A percentile compares a stretch with the other conserved stretches of the same genome.
phyloP scores from a whole-genome alignment of 805 yeast genomes.

The Metschnikowia santaceciliae region DNA sequence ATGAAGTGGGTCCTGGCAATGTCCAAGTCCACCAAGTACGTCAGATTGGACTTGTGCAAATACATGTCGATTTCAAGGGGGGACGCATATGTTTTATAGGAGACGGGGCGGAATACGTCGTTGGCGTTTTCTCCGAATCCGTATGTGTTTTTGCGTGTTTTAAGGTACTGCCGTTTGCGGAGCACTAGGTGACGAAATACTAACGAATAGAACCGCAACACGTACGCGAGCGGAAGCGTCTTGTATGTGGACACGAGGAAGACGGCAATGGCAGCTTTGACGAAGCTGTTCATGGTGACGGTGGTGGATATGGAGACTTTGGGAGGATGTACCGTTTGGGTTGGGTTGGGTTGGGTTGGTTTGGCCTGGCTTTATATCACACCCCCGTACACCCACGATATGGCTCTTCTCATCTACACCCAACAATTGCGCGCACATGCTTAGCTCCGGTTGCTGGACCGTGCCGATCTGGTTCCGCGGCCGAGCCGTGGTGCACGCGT shows the following conservation, averaged over 20 bases:
- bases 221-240: conserved; percentile 64
- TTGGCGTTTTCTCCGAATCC: conserved; percentile 25
- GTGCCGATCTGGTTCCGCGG: no score
- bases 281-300: background rate
- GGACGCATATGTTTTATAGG: conserved; percentile 55
- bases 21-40: conserved; percentile 80
- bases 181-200: conserved; percentile 40
- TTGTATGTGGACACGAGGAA: conserved; percentile 49
- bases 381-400: no score
- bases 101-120: conserved; percentile 42
- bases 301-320: background rate
- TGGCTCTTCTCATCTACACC: no score
- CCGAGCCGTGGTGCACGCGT: no score
- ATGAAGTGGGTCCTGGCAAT: conserved; percentile 67
- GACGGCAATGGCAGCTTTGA: conserved; percentile 10
- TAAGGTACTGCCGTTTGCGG: conserved; percentile 24
- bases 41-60: conserved; percentile 81
- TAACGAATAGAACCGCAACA: conserved; percentile 54
- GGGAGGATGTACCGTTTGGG: background rate
- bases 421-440: no score
- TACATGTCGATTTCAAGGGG: conserved; percentile 82
- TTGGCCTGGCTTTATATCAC: no score
- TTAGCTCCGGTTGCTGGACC: no score
- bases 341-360: background rate
- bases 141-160: conserved; percentile 29